phyloP scores from a whole-genome alignment of 2,329 filamentous ascomycete species.

The Neopestalotiopsis sp. region DNA sequence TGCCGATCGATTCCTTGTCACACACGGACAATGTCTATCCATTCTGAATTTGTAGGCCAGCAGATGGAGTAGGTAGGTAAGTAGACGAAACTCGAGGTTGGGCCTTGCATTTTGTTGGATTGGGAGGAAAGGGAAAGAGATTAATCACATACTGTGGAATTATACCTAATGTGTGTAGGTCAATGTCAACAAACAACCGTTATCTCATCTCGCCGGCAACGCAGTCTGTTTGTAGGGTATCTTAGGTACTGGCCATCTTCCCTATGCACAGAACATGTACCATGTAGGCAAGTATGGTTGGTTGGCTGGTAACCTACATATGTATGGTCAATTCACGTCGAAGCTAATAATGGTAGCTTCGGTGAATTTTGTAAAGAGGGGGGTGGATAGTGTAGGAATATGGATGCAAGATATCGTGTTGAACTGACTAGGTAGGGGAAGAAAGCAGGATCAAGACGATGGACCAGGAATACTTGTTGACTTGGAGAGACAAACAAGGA shows the following conservation, averaged over 20 bases:
- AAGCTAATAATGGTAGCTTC: not conserved
- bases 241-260: not conserved
- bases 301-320: not conserved
- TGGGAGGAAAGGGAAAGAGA: not conserved
- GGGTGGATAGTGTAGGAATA: not conserved
- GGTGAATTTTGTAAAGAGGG: not conserved
- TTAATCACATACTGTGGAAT: not conserved
- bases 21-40: constrained; percentile 11
- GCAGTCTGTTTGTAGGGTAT: too few relatives aligned
- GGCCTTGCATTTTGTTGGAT: not conserved
- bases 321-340: not conserved
- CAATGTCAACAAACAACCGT: not conserved
- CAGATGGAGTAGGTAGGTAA: not conserved
- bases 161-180: not conserved
- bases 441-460: not conserved
- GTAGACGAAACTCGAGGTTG: not conserved
- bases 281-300: not conserved
- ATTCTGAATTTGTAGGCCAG: not conserved
- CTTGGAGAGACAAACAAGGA: not conserved
- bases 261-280: not conserved
- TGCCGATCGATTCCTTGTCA: constrained; percentile 7
- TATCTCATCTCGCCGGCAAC: not conserved
- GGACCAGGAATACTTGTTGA: not conserved
- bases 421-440: not conserved
- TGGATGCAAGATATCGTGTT: not conserved